Evolutionary conservation across 371 early-diverging fungal species (phyloP).

Genomic region (Batkoa obscura): DNA sequence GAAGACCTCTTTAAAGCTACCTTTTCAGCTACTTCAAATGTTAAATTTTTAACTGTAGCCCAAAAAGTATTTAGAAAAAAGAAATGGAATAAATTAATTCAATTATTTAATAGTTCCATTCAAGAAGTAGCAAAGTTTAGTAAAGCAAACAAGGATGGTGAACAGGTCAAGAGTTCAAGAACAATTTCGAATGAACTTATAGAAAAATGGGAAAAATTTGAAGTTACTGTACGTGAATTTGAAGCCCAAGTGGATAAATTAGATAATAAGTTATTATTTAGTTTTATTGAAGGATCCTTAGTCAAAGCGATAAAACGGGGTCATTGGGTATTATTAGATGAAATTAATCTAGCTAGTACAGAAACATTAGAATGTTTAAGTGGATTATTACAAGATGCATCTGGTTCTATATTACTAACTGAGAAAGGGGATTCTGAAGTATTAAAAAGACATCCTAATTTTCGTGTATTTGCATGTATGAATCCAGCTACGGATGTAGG

Average conservation of each 20-base stretch:
- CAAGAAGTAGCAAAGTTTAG: slow-evolving; percentile 16
- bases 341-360: slow-evolving; percentile 92
- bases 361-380: slow-evolving; percentile 87
- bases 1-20: slow-evolving; percentile 67
- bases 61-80: slow-evolving; percentile 41
- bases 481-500: slow-evolving; percentile 98
- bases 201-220: slow-evolving; percentile 39
- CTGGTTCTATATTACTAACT: slow-evolving; percentile 60
- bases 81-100: slow-evolving; percentile 65
- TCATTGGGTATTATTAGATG: slow-evolving; percentile 97
- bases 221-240: slow-evolving; percentile 32
- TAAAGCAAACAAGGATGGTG: slow-evolving; percentile 10
- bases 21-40: slow-evolving; percentile 71
- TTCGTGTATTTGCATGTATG: slow-evolving; percentile 98
- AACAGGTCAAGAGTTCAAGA: slow-evolving; percentile 7
- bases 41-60: slow-evolving; percentile 60
- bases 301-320: slow-evolving; percentile 84
- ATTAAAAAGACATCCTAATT: slow-evolving; percentile 79
- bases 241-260: slow-evolving; percentile 51
- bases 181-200: slow-evolving; percentile 17
- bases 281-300: slow-evolving; percentile 85
- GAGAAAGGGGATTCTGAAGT: slow-evolving; percentile 84
- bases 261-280: slow-evolving; percentile 68
- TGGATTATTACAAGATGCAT: slow-evolving; percentile 67
- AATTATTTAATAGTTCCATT: slow-evolving; percentile 40